Base-by-base conservation (phyloP, 202 grass and related monocot species). In the Saccharum hybrid region DNA sequence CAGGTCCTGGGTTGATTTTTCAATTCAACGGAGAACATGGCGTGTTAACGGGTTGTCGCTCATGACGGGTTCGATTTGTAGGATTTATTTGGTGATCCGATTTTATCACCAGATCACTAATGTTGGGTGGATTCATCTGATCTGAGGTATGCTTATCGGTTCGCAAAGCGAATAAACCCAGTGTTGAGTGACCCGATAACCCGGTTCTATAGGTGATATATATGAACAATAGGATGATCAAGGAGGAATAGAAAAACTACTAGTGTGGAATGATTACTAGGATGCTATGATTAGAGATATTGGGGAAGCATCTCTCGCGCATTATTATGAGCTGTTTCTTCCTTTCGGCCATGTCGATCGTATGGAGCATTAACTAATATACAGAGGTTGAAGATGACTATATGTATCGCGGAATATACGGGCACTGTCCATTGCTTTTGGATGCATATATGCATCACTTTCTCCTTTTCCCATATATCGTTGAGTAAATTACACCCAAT, bases 341-440 rank as follows among this genome's bases (percentile, higher is more conserved):
- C 76, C 88, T 90, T 83, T 84, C 76, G 76, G 84, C 75, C 42
- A 1, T 46, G 57, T 87, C 36, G 2, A 86, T 76, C 36, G 54
- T 63, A 63, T 45, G 75, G 51, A 76, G 61, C 19, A 56, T 73
- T 34, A 10, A 31, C 70, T 72, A 72, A 49, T 74, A 31, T 33
- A 59, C 8, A 21, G 0, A 22, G 54, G 54, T 59, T 59, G 19
- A 59, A 59, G 8, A 59, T 21, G 54, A 8, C 52, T 62, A 62
- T 28, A 4, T 62, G 82, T 72, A 75, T 64, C 80, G 41, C 70
- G 36, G 75, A 63, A 81, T 81, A 66, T 59, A 19, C 45, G 84
- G 84, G 6, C 64, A 69, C 9, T 86, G 84, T 43, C 63, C n/a
- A 4, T 76, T 84, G 70, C 75, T 84, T 87, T 75, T 2, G 7